Evolutionary conservation across 345 rosid species (phyloP).

Genomic region (Arabis hirsuta): DNA sequence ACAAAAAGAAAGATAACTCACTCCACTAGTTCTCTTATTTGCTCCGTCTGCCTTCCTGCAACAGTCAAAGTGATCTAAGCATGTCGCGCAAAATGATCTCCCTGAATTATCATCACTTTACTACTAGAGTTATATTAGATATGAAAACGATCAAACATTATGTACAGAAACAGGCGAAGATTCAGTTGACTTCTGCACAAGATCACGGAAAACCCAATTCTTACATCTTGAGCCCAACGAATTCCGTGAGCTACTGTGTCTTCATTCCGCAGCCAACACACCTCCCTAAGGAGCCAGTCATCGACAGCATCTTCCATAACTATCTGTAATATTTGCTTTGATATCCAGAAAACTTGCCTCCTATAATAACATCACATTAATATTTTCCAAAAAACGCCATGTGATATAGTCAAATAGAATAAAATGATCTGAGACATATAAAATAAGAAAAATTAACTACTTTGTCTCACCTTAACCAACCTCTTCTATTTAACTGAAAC

Average conservation of each 20-base stretch:
- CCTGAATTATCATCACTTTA: slow-evolving; percentile 1
- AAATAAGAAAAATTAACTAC: slow-evolving; percentile 21
- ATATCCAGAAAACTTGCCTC: slow-evolving; percentile 98
- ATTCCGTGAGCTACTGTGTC: slow-evolving; percentile 82
- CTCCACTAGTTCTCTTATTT: slow-evolving; percentile 1
- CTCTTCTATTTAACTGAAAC: slow-evolving; percentile 96
- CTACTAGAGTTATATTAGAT: not conserved
- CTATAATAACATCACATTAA: slow-evolving; percentile 48
- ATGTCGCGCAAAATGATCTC: not conserved
- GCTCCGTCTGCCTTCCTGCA: not conserved
- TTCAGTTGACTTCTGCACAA: not conserved
- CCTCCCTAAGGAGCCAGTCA: slow-evolving; percentile 91
- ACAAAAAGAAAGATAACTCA: slow-evolving; percentile 5
- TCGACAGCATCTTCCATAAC: slow-evolving; percentile 99
- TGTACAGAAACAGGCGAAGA: not conserved
- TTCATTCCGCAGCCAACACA: slow-evolving; percentile 82
- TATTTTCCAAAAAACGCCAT: slow-evolving; percentile 3
- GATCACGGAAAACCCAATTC: slow-evolving; percentile 36
- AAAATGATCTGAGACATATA: slow-evolving; percentile 8
- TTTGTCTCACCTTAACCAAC: slow-evolving; percentile 85
- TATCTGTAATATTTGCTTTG: slow-evolving; percentile 91
- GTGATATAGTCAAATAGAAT: slow-evolving; percentile 10
- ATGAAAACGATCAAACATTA: slow-evolving; percentile 22
- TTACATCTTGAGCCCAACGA: slow-evolving; percentile 93
- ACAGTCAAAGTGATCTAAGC: not conserved